Evolutionary conservation across 352 stramenopile species (phyloP), one percentile per base, ranked within the genome.

Genomic region (Globisporangium nunn): DNA sequence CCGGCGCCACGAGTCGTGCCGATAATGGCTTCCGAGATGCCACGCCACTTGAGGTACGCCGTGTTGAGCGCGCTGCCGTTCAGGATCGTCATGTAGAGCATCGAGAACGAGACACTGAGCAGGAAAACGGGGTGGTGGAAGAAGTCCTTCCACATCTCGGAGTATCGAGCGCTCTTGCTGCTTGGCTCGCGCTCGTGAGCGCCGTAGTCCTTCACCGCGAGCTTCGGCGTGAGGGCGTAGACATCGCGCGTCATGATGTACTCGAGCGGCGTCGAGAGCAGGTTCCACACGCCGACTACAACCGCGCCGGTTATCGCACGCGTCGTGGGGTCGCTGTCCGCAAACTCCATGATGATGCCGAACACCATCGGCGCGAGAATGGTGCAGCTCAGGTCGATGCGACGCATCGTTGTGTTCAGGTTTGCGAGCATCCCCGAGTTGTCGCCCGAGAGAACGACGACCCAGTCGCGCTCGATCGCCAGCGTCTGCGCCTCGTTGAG

Each of bases 381-480:
- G 50, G 82, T 91, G 70, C 82, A 92, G 39, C 62, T 75, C 54
- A 94, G 65, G 57, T 96, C 85, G 51, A 96, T 91, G 23, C 78
- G 81, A 5, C 81, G 81, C 72, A 96, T 85, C 2, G 61, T 76
- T 23, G 82, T 90, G 65, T 96, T 96, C 7, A 91, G 56, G 11
- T 75, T 58, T 2, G 74, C 78, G 3, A 96, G 68, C n/a, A 46
- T 56, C 3, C 61, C 56, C 0, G 73, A 79, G 41, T 88, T 67
- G 2, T 66, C 62, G 1, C 67, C 71, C 5, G 82, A 66, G 29
- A 95, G 74, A 1, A 94, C 81, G n/a, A 94, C 85, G 23, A 95
- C 82, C 86, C 86, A 96, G 58, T 96, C 86, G 30, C 84, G 81
- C 56, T 96, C 82, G 35, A 96, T 72, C 3, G 77, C 85, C 6